phyloP scores from a whole-genome alignment of 169 alveolate species.

The Plasmodium ovale region DNA sequence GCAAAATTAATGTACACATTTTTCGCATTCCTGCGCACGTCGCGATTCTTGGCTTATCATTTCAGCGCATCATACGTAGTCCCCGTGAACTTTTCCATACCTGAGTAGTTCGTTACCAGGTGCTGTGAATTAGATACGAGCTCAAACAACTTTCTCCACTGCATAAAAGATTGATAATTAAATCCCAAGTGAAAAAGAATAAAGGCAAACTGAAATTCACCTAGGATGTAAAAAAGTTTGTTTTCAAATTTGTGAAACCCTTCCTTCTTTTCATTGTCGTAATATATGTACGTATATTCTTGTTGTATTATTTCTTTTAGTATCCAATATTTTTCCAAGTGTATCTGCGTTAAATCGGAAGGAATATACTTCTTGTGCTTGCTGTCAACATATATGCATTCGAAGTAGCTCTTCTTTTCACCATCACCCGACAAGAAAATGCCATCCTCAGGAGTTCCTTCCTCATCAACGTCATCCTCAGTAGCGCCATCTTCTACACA shows the following conservation, averaged over 20 bases:
- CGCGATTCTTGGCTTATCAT: too few species aligned
- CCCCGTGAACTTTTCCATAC: constrained; percentile 1
- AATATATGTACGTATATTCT: constrained; percentile 75
- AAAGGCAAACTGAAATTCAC: constrained; percentile 75
- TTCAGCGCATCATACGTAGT: not conserved
- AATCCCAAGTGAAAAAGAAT: constrained; percentile 69
- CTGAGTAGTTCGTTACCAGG: constrained; percentile 42
- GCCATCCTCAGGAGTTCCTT: not conserved
- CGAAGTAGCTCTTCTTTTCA: constrained; percentile 47
- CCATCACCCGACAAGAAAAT: not conserved
- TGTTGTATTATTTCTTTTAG: constrained; percentile 70
- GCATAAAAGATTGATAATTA: constrained; percentile 72
- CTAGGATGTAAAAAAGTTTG: constrained; percentile 72
- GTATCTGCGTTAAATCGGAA: constrained; percentile 46
- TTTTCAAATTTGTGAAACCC: constrained; percentile 60
- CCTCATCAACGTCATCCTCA: not conserved
- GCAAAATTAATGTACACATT: constrained; percentile 1
- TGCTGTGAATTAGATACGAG: constrained; percentile 53
- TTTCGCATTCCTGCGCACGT: too few species aligned
- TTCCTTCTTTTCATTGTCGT: constrained; percentile 47
- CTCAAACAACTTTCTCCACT: constrained; percentile 70
- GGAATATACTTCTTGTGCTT: constrained; percentile 59
- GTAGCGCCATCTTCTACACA: not conserved
- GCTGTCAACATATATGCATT: constrained; percentile 38
- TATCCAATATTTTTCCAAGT: constrained; percentile 74